Base-by-base conservation (phyloP, 140 eudicot species). In the Stevia rebaudiana region DNA sequence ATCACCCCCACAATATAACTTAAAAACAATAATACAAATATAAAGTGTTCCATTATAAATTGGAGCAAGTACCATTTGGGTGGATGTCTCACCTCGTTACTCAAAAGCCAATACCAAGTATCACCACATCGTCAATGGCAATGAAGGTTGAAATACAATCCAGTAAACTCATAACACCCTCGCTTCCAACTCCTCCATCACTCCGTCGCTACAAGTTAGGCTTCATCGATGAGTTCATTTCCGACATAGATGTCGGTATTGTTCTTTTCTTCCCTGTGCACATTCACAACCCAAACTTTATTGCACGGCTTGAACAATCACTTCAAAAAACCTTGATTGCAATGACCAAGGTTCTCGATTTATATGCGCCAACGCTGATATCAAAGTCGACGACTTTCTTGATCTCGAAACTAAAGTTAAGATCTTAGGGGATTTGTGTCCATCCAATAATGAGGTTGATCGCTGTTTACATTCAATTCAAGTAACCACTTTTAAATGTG, bases 401-500 rank as follows among this genome's bases (percentile, higher is more conserved):
- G 40, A 1, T 15, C 2, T 6, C 2, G 41, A 30, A 0, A 41
- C 1, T 22, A 8, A 54, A n/a, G n/a, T n/a, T n/a, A 10, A 2
- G n/a, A 16, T 8, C 0, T 3, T 57, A 16, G 28, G 35, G 8
- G 16, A 30, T 1, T 8, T 48, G 13, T 8, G 17, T 17, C 15
- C 54, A 4, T 2, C 15, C 13, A 48, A 5, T 0, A 2, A 4
- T 2, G 8, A 18, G 25, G 54, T 2, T 13, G 16, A 1, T 8
- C 11, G 19, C 54, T 11, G 25, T 2, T 48, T 48, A 8, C 54
- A 17, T 19, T 24, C 61, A 10, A n/a, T 15, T 15, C 62, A 55
- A 55, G 21, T 30, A 4, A 55, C 62, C 24, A 16, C 2, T 2
- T 55, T 55, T 15, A 42, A n/a, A 28, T 55, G 62, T 30, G 82